Base-by-base conservation (phyloP, 208 protist species). In the Acanthamoeba triangularis region DNA sequence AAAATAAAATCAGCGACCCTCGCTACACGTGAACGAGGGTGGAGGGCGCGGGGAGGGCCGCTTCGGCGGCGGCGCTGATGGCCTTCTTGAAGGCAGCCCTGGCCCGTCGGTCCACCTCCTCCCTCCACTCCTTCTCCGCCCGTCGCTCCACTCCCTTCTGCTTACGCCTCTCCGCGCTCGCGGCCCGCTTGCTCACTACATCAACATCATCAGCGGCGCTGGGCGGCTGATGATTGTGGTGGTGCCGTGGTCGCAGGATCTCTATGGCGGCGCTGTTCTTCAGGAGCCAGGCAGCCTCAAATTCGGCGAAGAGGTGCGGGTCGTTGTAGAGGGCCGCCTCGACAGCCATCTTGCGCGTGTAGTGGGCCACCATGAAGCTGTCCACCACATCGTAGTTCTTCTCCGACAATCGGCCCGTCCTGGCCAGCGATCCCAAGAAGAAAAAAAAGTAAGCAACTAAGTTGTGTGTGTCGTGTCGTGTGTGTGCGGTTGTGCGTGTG, bases 331-430 rank as follows among this genome's bases (percentile, higher is more conserved):
- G 76, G 23, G 28, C 41, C 2, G 44, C 4, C 33, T 91, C 56
- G 20, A 35, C 56, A 1, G 14, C 30, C 23, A 54, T 41, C 35
- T 44, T 63, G 37, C 49, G 84, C 35, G 84, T 49, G 41, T 44
- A 91, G 30, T 91, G 84, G 84, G 84, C 84, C 14, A 91, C 25
- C 56, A 91, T 49, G 56, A 91, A 91, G 59, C 56, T 72, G 59
- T 91, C 84, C 56, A 49, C 84, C 84, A 91, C 30, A n/a, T 91
- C 84, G 41, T 44, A 91, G 54, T 91, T 91, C 56, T 63, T 49
- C 7, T 63, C 84, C 18, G 84, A 63, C 11, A 91, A 33, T 1
- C 56, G 30, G 0, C 84, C 84, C 30, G 84, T 91, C 33, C 84
- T 56, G 49, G 49, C 11, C 11, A 11, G 49, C 49, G 49, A 52